Conservation (phyloP, 768 basidiomycete species). For the Astraeus odoratus region DNA sequence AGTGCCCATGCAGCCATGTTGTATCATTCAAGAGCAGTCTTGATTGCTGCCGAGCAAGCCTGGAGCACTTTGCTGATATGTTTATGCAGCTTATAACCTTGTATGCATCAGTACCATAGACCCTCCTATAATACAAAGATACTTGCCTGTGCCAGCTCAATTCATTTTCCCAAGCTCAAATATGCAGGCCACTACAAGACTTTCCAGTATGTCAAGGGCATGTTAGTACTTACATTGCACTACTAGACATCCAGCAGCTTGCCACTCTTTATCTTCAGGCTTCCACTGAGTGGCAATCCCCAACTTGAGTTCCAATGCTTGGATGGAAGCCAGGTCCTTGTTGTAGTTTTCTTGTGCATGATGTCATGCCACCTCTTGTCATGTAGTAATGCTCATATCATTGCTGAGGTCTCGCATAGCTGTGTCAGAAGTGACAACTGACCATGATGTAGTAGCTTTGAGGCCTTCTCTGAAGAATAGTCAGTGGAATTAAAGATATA, state of each 20-base stretch:
- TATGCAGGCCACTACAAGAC: slow-evolving; percentile 8
- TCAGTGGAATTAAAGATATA: no score
- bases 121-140: not conserved
- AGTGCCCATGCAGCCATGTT: not conserved
- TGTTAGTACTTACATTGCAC: slow-evolving; percentile 4
- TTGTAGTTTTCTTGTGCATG: slow-evolving; percentile 11
- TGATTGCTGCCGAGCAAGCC: slow-evolving; percentile 5
- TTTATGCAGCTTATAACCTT: slow-evolving; percentile 3
- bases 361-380: slow-evolving; percentile 6
- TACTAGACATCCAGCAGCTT: not conserved
- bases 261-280: no score
- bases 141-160: slow-evolving; percentile 12
- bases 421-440: not conserved
- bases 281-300: not conserved
- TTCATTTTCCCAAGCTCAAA: slow-evolving; percentile 20
- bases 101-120: no score
- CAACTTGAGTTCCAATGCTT: slow-evolving; percentile 7
- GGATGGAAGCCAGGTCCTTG: slow-evolving; percentile 3
- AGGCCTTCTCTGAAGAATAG: no score
- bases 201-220: slow-evolving; percentile 11
- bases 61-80: slow-evolving; percentile 6
- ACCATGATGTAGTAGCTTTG: no score
- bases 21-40: slow-evolving; percentile 8
- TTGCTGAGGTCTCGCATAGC: not conserved
- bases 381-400: not conserved